Evolutionary conservation across 2,329 filamentous ascomycete genomes (phyloP).

Genomic region (Fusarium redolens): DNA sequence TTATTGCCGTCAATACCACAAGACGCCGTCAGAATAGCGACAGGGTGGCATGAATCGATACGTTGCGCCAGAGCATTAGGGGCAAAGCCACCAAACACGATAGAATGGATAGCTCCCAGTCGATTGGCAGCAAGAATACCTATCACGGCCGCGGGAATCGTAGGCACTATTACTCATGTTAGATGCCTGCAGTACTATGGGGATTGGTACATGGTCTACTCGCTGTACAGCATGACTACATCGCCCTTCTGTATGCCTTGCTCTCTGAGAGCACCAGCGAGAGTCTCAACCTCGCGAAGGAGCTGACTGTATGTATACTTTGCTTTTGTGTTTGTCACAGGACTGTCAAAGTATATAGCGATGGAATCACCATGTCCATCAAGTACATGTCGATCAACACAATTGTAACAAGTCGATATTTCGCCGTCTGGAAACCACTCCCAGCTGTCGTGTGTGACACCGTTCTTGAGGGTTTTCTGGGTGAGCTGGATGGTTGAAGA

Average conservation of each 20-base stretch:
- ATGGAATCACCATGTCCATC: conserved; percentile 78
- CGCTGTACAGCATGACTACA: conserved; percentile 90
- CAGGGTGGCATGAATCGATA: conserved; percentile 83
- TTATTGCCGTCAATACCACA: conserved; percentile 92
- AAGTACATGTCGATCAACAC: conserved; percentile 87
- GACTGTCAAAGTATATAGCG: conserved; percentile 89
- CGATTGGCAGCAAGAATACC: conserved; percentile 85
- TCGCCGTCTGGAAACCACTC: conserved; percentile 90
- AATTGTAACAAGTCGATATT: conserved; percentile 93
- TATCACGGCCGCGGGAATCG: conserved; percentile 91
- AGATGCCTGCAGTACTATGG: background rate
- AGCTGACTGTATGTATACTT: conserved; percentile 80
- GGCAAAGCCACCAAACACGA: conserved; percentile 94
- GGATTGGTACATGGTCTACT: conserved; percentile 46
- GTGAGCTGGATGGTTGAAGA: conserved; percentile 68
- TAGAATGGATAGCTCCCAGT: conserved; percentile 87
- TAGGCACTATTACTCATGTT: conserved; percentile 76
- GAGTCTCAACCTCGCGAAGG: conserved; percentile 80
- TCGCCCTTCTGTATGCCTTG: conserved; percentile 86
- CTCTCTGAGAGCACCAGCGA: conserved; percentile 84
- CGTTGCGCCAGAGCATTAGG: conserved; percentile 84
- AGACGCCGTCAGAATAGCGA: conserved; percentile 84
- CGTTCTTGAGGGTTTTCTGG: conserved; percentile 72
- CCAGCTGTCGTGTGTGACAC: conserved; percentile 79
- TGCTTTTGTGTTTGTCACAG: conserved; percentile 79